Conservation (phyloP, 371 early-diverging fungal genomes). For the Apophysomyces trapeziformis region DNA sequence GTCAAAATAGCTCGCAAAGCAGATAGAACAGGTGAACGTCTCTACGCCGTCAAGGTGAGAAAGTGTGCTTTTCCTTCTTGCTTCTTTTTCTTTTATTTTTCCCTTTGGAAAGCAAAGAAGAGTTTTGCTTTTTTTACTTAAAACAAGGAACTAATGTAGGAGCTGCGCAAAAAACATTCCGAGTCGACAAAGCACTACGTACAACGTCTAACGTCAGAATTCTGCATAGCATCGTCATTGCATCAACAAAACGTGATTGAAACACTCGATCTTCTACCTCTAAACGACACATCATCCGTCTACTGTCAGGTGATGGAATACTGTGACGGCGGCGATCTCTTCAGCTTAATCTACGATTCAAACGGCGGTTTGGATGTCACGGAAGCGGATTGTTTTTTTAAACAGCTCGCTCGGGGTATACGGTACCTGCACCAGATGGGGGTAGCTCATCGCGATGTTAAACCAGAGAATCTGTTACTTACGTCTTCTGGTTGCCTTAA, state of each 20-base stretch:
- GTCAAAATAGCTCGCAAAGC: conserved; percentile 51
- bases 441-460: conserved; percentile 68
- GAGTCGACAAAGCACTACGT: conserved; percentile 67
- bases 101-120: neutral
- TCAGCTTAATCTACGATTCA: conserved; percentile 52
- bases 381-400: conserved; percentile 59
- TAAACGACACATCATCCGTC: conserved; percentile 53
- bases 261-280: conserved; percentile 70
- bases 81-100: neutral
- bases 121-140: conserved; percentile 1
- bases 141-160: conserved; percentile 36
- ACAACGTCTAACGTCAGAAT: conserved; percentile 71
- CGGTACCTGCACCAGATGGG: conserved; percentile 58
- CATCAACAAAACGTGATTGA: conserved; percentile 73
- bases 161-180: conserved; percentile 58
- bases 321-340: conserved; percentile 70
- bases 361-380: conserved; percentile 69
- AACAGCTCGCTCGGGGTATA: conserved; percentile 62
- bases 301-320: conserved; percentile 78
- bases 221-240: conserved; percentile 67
- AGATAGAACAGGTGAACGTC: conserved; percentile 36
- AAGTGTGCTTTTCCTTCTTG: neutral
- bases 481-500: conserved; percentile 79
- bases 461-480: conserved; percentile 82
- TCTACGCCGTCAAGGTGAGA: conserved; percentile 61